These are phyloP conservation scores for Cruciata laevipes DNA, from an alignment of 257 asterid species.

Conservation along the genomic window DNA sequence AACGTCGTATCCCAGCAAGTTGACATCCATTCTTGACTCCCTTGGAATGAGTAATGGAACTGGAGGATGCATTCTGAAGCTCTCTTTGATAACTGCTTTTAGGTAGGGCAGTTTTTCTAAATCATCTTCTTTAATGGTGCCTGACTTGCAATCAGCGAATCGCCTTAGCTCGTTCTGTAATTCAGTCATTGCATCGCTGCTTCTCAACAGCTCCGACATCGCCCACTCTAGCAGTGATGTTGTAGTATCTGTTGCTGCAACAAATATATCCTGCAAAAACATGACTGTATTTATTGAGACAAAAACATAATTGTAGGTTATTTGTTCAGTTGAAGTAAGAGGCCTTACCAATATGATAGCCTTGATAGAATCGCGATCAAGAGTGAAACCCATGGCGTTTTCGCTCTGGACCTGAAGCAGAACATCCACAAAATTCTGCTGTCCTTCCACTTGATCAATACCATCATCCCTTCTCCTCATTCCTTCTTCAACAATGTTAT, in stretches of 20 bases:
- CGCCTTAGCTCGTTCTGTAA: slow-evolving; percentile 26
- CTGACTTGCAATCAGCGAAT: not conserved
- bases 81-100: slow-evolving; percentile 36
- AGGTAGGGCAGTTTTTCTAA: slow-evolving; percentile 11
- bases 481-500: slow-evolving; percentile 1
- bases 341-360: slow-evolving; percentile 8
- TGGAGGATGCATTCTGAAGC: slow-evolving; percentile 36
- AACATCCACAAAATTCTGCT: slow-evolving; percentile 8
- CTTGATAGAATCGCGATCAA: slow-evolving; percentile 1
- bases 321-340: not conserved
- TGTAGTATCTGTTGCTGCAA: slow-evolving; percentile 1
- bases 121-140: slow-evolving; percentile 1
- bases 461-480: not conserved
- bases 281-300: too few species aligned
- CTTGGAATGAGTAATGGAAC: slow-evolving; percentile 35
- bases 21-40: slow-evolving; percentile 23
- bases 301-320: too few species aligned
- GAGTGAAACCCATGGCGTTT: not conserved
- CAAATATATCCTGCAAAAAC: not conserved
- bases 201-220: not conserved
- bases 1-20: slow-evolving; percentile 25
- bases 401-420: slow-evolving; percentile 10
- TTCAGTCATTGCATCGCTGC: slow-evolving; percentile 16
- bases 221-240: not conserved
- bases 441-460: not conserved